phyloP scores from a whole-genome alignment of 371 early-diverging fungal genomes.

The Mucor sp. region DNA sequence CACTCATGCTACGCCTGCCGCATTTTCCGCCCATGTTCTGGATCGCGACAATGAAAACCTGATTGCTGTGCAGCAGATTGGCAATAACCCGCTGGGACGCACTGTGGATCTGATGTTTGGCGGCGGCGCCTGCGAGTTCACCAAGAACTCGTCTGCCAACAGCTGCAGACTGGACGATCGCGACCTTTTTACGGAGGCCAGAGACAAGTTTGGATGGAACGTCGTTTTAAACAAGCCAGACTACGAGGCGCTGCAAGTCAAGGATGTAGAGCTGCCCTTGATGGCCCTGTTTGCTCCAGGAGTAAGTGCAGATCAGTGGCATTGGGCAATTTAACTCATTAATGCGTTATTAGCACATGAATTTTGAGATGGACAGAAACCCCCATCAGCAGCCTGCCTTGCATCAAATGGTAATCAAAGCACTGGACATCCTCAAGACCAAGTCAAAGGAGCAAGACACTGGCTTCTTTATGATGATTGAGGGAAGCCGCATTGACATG shows the following conservation, averaged over 20 bases:
- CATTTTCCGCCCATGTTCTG: conserved; percentile 82
- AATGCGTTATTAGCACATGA: conserved; percentile 61
- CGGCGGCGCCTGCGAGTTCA: conserved; percentile 88
- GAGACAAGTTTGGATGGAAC: conserved; percentile 58
- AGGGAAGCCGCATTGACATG: conserved; percentile 92
- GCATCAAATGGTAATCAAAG: conserved; percentile 74
- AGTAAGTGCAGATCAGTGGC: conserved; percentile 6
- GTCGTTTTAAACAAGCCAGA: conserved; percentile 47
- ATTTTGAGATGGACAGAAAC: conserved; percentile 82
- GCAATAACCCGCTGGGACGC: conserved; percentile 79
- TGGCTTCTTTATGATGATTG: conserved; percentile 96
- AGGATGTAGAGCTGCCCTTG: conserved; percentile 61
- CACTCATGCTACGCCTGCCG: conserved; percentile 87
- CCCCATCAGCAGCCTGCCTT: conserved; percentile 68
- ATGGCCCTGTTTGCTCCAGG: conserved; percentile 70
- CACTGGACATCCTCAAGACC: conserved; percentile 57
- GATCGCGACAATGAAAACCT: conserved; percentile 75
- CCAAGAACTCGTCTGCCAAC: conserved; percentile 54
- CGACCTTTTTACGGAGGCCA: conserved; percentile 65
- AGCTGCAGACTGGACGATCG: conserved; percentile 75
- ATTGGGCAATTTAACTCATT: not conserved
- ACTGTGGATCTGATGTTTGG: conserved; percentile 90
- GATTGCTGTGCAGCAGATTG: conserved; percentile 92
- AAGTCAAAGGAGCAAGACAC: conserved; percentile 28
- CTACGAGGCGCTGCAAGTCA: conserved; percentile 56